Conservation (phyloP, 352 stramenopile species). For the Blastocystis hominis region DNA sequence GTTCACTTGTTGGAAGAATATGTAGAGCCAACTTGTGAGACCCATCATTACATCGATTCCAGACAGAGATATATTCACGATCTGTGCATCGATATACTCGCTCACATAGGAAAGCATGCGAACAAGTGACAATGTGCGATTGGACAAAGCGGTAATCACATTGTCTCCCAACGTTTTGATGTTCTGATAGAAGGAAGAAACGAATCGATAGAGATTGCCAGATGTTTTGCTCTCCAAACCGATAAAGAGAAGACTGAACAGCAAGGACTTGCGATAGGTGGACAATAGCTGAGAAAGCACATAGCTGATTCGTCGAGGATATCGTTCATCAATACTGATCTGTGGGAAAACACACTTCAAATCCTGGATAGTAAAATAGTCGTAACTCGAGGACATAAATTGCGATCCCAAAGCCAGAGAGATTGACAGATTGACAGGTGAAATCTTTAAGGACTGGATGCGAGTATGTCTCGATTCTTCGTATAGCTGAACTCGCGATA, state of each 20-base stretch:
- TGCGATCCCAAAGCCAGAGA: not conserved
- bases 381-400: not conserved
- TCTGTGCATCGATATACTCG: not conserved
- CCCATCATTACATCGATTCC: not conserved
- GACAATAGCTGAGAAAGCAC: not conserved
- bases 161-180: not conserved
- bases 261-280: not conserved
- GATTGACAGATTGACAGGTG: not conserved
- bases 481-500: not conserved
- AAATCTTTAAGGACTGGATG: not conserved
- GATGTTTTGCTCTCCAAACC: not conserved
- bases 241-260: not conserved
- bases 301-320: not conserved
- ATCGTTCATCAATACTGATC: not conserved
- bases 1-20: not conserved
- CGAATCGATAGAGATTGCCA: not conserved
- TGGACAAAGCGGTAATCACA: not conserved
- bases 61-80: not conserved
- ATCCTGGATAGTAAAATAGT: not conserved
- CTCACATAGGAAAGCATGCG: not conserved
- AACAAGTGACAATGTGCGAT: not conserved
- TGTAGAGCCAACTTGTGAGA: not conserved
- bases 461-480: conserved; percentile 18
- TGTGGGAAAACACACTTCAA: not conserved
- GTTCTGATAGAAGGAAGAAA: not conserved